Conservation (phyloP, 106 monocot genomes). For the Dioscorea dumetorum region DNA sequence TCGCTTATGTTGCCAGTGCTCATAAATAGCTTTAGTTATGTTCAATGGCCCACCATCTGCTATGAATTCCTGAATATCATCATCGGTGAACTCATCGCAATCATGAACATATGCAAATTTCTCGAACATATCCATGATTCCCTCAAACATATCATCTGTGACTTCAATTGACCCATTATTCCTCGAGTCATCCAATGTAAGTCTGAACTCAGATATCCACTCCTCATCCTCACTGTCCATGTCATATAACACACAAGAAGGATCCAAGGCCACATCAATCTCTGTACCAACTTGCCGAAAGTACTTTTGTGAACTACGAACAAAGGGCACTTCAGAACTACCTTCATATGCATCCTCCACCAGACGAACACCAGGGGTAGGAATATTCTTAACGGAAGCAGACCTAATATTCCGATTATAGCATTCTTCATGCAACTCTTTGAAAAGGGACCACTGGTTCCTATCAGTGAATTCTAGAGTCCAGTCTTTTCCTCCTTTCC, state of each 20-base stretch:
- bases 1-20: constrained; percentile 59
- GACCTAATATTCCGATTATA: constrained; percentile 67
- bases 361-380: constrained; percentile 73
- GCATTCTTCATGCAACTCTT: constrained; percentile 86
- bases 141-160: constrained; percentile 73
- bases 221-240: constrained; percentile 93
- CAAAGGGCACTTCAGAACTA: constrained; percentile 29
- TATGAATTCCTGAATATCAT: constrained; percentile 47
- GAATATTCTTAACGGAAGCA: constrained; percentile 81
- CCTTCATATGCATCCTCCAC: constrained; percentile 39
- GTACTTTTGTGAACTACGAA: constrained; percentile 47
- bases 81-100: constrained; percentile 39
- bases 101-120: constrained; percentile 69
- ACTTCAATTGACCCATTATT: constrained; percentile 16
- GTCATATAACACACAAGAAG: constrained; percentile 71
- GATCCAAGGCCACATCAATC: constrained; percentile 74
- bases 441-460: constrained; percentile 85
- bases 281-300: constrained; percentile 57
- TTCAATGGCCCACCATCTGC: constrained; percentile 36
- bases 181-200: constrained; percentile 8
- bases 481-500: constrained; percentile 96
- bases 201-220: constrained; percentile 55
- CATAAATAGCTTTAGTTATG: constrained; percentile 39
- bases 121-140: constrained; percentile 77
- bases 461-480: constrained; percentile 79